Base-by-base conservation (phyloP, 2,329 filamentous ascomycete genomes). In the Paecilomyces sp. region DNA sequence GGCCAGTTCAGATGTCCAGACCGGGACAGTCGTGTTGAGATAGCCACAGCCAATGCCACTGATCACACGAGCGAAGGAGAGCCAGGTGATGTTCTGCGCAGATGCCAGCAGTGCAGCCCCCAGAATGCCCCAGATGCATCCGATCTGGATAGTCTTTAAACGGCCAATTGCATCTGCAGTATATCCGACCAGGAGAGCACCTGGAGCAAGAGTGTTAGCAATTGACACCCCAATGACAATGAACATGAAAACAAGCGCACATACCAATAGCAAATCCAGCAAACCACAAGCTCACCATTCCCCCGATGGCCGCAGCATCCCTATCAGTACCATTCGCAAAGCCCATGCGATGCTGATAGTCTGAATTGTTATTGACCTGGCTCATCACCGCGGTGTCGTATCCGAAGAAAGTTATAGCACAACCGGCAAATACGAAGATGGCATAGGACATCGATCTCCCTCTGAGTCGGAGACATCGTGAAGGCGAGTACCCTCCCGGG, bases 201-300 rank as follows among this genome's bases (percentile, higher is more conserved):
- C 66, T 67, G 58, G 24, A 25, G 4, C 24, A 22, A 3, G 7
- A n/a, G n/a, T 30, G 2, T 56, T 28, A 50, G 36, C 18, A 22
- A 30, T n/a, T 25, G 33, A 36, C 18, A 22, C n/a, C 31, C 1
- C 11, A 28, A 58, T 13, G 8, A 22, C 18, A 15, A 25, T 54
- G 22, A 24, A 55, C 50, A 33, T 55, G 34, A 36, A 36, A 12
- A 36, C 15, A 6, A 28, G 25, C 6, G 55, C 36, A 15, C 54
- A 31, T 58, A 61, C 63, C 63, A 51, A 64, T 61, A 7, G 60
- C 64, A 58, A 70, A 69, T 13, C 67, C 67, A 33, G 62, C 65
- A 61, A 68, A 70, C 66, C 67, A 70, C 15, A 70, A 57, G 62
- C 66, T 67, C 18, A 70, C 67, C 28, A 70, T 58, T 0, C 67